Percentiles rank a stretch among this genome's conserved stretches.
phyloP scores from a whole-genome alignment of 805 yeast genomes.

The Limtongia smithiae region DNA sequence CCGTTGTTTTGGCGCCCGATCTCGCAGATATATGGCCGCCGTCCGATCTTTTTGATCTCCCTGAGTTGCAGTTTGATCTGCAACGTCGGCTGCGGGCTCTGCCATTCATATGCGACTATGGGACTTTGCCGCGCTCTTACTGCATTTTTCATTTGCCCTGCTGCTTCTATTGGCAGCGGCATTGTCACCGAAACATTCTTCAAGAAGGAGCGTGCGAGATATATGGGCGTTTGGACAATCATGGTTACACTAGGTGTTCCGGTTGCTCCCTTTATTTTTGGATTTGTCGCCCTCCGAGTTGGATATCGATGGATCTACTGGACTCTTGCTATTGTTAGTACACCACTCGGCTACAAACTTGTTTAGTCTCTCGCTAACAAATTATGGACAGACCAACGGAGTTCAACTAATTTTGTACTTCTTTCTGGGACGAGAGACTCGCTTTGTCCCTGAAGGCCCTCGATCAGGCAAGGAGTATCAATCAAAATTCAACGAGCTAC shows the following conservation, averaged over 20 bases:
- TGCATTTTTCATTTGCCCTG: constrained; percentile 21
- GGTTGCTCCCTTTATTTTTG: constrained; percentile 23
- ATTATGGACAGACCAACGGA: constrained; percentile 20
- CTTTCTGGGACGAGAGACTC: constrained; percentile 14
- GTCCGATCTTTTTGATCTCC: constrained; percentile 12
- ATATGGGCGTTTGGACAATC: constrained; percentile 23
- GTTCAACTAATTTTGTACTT: constrained; percentile 13
- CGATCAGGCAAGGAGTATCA: not conserved
- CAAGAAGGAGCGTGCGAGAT: constrained; percentile 20
- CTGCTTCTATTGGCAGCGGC: constrained; percentile 22
- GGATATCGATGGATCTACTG: constrained; percentile 21
- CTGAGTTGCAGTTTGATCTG: constrained; percentile 5
- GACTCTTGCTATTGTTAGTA: constrained; percentile 20
- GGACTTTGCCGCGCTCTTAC: constrained; percentile 21
- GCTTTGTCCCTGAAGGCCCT: constrained; percentile 11
- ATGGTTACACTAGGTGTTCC: constrained; percentile 1
- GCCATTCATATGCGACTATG: constrained; percentile 22
- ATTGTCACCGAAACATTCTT: constrained; percentile 23
- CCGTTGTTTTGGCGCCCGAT: constrained; percentile 24
- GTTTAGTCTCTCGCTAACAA: too few species aligned
- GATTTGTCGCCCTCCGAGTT: constrained; percentile 21
- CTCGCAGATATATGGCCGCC: constrained; percentile 19
- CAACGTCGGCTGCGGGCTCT: constrained; percentile 24
- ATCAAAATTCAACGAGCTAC: not conserved
- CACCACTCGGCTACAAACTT: too few species aligned